Base-by-base conservation (phyloP, 2,329 filamentous ascomycete genomes). In the Fusarium subtropicale region DNA sequence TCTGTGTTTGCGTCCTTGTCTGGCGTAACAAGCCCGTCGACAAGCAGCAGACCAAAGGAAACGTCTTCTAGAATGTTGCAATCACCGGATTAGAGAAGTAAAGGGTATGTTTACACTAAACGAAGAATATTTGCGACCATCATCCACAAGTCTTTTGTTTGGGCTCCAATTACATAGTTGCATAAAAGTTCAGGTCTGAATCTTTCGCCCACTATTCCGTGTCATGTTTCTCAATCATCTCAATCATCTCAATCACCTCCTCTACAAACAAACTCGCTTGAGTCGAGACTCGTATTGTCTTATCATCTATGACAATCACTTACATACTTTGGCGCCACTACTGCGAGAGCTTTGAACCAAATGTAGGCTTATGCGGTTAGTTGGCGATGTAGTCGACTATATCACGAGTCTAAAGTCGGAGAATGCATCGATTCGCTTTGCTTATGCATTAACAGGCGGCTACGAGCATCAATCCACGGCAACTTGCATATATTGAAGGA, bases 41-140 rank as follows among this genome's bases (percentile, higher is more conserved):
- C 74, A 76, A 82, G 34, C 76, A 80, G 47, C 85, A 87, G 76
- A 81, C 80, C 12, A 87, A 84, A 78, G 86, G 86, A 33, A 80
- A 74, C 7, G 82, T 87, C 5, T 86, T 86, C 66, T 86, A 81
- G 68, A 30, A 34, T 41, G 22, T 26, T 16, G 20, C 31, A 18
- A 44, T 38, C 5, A 36, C 34, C 33, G 12, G 11, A 46, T 34
- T 28, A 15, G 4, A 30, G 41, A n/a, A 42, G 16, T 10, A 53
- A 46, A 30, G 24, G 33, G 39, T 30, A 55, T n/a, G 18, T 31
- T 64, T 36, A 47, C 34, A 36, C 18, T 22, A 56, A 26, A 28
- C 46, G 8, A 41, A 45, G 30, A 12, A 45, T 24, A n/a, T 30
- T 20, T 22, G 34, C 18, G 30, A 39, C 18, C n/a, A 22, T 16